Base-by-base conservation (phyloP, 129 eudicot species). In the Solidago caesia region DNA sequence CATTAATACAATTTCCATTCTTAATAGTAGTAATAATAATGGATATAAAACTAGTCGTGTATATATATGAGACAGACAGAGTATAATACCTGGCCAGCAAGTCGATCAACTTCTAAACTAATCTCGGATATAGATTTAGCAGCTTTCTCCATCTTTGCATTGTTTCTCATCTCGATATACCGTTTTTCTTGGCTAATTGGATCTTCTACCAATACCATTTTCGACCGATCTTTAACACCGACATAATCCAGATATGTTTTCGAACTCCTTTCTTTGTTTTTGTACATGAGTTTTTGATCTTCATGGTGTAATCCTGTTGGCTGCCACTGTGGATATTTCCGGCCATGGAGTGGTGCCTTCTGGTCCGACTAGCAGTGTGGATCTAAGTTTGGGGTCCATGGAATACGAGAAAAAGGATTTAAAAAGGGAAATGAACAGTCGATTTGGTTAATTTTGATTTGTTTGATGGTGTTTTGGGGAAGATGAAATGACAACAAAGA, bases 251-350 rank as follows among this genome's bases (percentile, higher is more conserved):
- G 85, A 69, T 77, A 93, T 1, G 84, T 84, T 52, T 86, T 88
- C 0, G 92, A 86, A 75, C 87, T 88, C 62, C 91, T 86, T 79
- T 90, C 98, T 71, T 85, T 93, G 57, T 80, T 84, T 80, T 90
- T 90, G 71, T 73, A 93, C 57, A 82, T 66, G 71, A 93, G 51
- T 81, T 93, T 90, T 81, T 88, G 96, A 83, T 93, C 98, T 76
- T 88, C 88, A 76, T 90, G 96, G 82, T 93, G 97, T 76, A 93
- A 49, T 15, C 98, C 98, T 3, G 98, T 93, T 6, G 98, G 92
- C 64, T n/a, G n/a, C n/a, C n/a, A n/a, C n/a, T n/a, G n/a, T n/a
- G n/a, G n/a, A n/a, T n/a, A n/a, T n/a, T n/a, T n/a, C n/a, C n/a
- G n/a, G n/a, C n/a, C n/a, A n/a, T n/a, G n/a, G n/a, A n/a, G n/a